Base-by-base conservation (phyloP, 208 protist species). In the Trypanosoma lewisi region DNA sequence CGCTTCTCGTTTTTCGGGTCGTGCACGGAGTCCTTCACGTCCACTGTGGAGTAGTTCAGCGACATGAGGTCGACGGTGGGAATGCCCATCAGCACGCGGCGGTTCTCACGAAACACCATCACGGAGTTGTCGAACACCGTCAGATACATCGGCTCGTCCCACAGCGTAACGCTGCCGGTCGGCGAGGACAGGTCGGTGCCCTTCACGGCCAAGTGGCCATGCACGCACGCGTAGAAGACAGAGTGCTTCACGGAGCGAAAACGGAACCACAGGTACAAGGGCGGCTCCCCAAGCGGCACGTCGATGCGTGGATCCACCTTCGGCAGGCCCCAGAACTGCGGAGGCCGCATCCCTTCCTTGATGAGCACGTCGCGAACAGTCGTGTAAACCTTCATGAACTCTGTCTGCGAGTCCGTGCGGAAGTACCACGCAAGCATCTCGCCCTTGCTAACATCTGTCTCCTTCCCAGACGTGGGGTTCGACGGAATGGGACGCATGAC, bases 201-300 rank as follows among this genome's bases (percentile, higher is more conserved):
- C 17, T 17, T 23, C 5, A 54, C 23, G 5, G 52, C 52, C n/a
- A 87, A 60, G 12, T 64, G 64, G 28, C 75, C 75, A 44, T 77
- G 81, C 7, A 69, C 19, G 47, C 73, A 84, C 7, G 62, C 72
- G 72, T 82, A 87, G 25, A 87, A 56, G 4, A 87, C 70, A 5
- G 67, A 27, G 23, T 67, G 37, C 28, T 49, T 50, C 9, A 87
- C 54, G 3, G 66, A 36, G 12, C 62, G 28, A 31, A 87, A 83
- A 17, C 62, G 19, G 50, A 58, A 23, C 59, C 48, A 66, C 16
- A 84, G 41, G 34, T 65, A 77, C 25, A 82, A 62, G 0, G 81
- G 81, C 9, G 83, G 44, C 8, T 49, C 31, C 2, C 75, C 78
- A 25, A 78, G 50, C 39, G 47, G 74, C 1, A 87, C 62, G 6